A percentile compares a stretch with the other conserved stretches of the same genome.
phyloP scores from a whole-genome alignment of 2,329 filamentous ascomycete genomes.

The Aspergillus proliferans region DNA sequence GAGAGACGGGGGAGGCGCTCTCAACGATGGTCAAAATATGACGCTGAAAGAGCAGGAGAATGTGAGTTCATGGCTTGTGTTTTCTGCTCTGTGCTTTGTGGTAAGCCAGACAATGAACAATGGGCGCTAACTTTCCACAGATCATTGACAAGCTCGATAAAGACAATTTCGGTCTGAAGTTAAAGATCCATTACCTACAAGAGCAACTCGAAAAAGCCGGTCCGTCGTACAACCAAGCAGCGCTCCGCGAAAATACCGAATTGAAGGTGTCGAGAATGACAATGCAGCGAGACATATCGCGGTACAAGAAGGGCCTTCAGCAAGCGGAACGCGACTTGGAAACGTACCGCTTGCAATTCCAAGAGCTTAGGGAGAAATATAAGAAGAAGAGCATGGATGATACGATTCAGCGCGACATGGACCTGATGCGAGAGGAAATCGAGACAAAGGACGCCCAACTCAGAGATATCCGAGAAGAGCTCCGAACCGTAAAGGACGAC shows the following conservation, averaged over 20 bases:
- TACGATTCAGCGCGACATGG: conserved; percentile 58
- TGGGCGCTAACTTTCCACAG: conserved; percentile 28
- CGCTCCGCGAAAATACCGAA: conserved; percentile 90
- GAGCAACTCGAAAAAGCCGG: conserved; percentile 82
- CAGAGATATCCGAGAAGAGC: conserved; percentile 42
- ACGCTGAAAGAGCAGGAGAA: conserved; percentile 92
- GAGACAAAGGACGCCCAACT: conserved; percentile 42
- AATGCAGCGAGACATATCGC: conserved; percentile 78
- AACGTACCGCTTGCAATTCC: conserved; percentile 71
- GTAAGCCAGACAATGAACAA: background rate
- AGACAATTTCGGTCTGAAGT: conserved; percentile 93
- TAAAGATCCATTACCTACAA: conserved; percentile 95
- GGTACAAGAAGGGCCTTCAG: conserved; percentile 76
- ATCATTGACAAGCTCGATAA: conserved; percentile 93
- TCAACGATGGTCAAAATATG: conserved; percentile 76
- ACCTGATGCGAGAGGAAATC: conserved; percentile 45
- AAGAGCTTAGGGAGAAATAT: conserved; percentile 74
- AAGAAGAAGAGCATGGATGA: conserved; percentile 70
- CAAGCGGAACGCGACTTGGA: conserved; percentile 83
- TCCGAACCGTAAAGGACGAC: conserved; percentile 53
- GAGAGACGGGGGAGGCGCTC: conserved; percentile 57
- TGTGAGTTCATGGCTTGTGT: conserved; percentile 37
- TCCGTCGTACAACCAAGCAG: conserved; percentile 80
- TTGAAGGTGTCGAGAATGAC: conserved; percentile 89
- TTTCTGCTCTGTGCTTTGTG: background rate